Conservation (phyloP, 1,139 yeast genomes). For the Sugiyamaella novakii region DNA sequence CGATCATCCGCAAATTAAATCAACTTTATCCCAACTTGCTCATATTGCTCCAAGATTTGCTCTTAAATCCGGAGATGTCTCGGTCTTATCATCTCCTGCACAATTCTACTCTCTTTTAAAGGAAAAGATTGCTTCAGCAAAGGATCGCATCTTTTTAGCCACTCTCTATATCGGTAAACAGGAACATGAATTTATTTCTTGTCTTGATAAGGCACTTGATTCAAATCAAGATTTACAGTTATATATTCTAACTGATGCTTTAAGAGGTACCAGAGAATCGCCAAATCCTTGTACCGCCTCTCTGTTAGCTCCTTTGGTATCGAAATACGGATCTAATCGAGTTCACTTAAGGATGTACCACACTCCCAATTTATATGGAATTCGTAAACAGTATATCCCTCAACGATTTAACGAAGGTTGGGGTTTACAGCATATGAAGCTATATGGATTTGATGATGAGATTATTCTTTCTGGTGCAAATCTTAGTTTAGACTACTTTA, state of each 20-base stretch:
- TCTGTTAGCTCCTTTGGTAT: slow-evolving; percentile 65
- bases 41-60: slow-evolving; percentile 71
- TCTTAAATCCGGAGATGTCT: slow-evolving; percentile 60
- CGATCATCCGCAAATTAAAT: slow-evolving; percentile 32
- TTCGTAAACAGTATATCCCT: slow-evolving; percentile 68
- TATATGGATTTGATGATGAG: slow-evolving; percentile 92
- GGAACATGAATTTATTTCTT: slow-evolving; percentile 63
- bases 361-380: slow-evolving; percentile 81
- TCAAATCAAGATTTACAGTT: slow-evolving; percentile 65
- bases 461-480: slow-evolving; percentile 90
- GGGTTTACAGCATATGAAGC: slow-evolving; percentile 96
- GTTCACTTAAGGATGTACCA: slow-evolving; percentile 85
- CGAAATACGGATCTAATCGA: slow-evolving; percentile 64
- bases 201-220: slow-evolving; percentile 51
- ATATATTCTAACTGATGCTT: slow-evolving; percentile 77
- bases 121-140: slow-evolving; percentile 48
- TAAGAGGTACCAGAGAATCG: slow-evolving; percentile 91
- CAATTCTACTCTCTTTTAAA: slow-evolving; percentile 65
- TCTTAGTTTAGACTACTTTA: slow-evolving; percentile 84
- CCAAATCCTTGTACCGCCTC: slow-evolving; percentile 80
- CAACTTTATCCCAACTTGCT: slow-evolving; percentile 53
- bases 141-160: slow-evolving; percentile 71
- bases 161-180: slow-evolving; percentile 84
- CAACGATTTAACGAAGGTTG: slow-evolving; percentile 84
- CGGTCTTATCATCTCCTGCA: slow-evolving; percentile 64